These are phyloP conservation scores for Picea abies DNA, from an alignment of 83 land plant genomes.

Conservation along the genomic window DNA sequence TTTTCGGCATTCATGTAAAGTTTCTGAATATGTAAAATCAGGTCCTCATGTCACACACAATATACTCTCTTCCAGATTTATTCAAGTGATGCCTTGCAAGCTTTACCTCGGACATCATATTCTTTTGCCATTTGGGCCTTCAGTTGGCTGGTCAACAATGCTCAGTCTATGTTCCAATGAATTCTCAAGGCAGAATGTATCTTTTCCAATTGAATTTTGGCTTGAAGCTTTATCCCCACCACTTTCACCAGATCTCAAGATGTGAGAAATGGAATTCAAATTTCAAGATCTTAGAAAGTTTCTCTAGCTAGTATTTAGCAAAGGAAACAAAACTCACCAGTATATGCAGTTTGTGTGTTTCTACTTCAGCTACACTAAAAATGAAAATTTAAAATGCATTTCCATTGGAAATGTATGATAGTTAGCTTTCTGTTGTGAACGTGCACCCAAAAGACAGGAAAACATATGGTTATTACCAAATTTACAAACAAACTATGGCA, in stretches of 20 bases:
- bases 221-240: neutral
- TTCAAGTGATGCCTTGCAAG: neutral
- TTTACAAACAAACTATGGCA: neutral
- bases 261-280: slow-evolving; percentile 53
- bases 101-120: neutral
- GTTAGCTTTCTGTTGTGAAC: neutral
- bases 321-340: too few species aligned
- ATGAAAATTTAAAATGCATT: neutral
- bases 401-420: neutral
- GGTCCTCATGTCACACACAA: neutral
- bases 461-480: neutral
- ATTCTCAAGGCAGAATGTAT: neutral
- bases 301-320: too few species aligned
- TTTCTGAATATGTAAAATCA: neutral
- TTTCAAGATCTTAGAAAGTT: too few species aligned
- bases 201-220: neutral
- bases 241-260: slow-evolving; percentile 62
- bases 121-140: neutral
- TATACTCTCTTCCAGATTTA: neutral
- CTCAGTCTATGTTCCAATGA: neutral
- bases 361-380: too few species aligned
- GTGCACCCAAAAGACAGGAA: neutral
- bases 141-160: neutral
- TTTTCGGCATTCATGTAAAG: neutral
- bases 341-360: too few species aligned